Evolutionary conservation across 2,329 filamentous ascomycete genomes (phyloP).

Genomic region (Beauveria medogensis): DNA sequence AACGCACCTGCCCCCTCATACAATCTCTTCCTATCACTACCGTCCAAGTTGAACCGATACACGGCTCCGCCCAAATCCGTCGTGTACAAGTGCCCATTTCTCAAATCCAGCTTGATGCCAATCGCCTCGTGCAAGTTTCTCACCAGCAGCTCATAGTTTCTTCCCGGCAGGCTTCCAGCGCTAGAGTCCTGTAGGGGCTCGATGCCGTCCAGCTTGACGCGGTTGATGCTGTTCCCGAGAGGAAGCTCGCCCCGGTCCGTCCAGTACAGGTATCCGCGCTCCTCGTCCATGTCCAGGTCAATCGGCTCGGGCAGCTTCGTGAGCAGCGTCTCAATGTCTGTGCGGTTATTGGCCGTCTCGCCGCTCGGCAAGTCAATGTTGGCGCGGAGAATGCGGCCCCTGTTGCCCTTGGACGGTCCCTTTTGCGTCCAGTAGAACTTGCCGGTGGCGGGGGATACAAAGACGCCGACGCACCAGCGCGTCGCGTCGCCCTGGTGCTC

Average conservation of each 20-base stretch:
- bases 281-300: conserved; percentile 46
- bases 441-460: conserved; percentile 32
- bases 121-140: conserved; percentile 38
- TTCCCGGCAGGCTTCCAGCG: conserved; percentile 4
- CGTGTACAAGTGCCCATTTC: conserved; percentile 27
- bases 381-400: conserved; percentile 46
- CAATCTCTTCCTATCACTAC: conserved; percentile 20
- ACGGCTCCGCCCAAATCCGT: conserved; percentile 33
- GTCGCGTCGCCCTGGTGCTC: conserved; percentile 23
- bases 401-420: conserved; percentile 39
- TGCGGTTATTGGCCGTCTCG: conserved; percentile 24
- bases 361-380: conserved; percentile 30
- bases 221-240: conserved; percentile 44
- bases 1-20: conserved; percentile 19
- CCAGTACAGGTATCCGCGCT: conserved; percentile 43
- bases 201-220: conserved; percentile 1
- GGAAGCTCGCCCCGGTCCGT: conserved; percentile 53
- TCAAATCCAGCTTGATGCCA: conserved; percentile 32
- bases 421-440: conserved; percentile 56
- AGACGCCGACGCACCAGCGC: conserved; percentile 49
- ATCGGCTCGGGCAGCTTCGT: conserved; percentile 45
- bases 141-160: conserved; percentile 21
- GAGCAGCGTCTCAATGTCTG: conserved; percentile 36
- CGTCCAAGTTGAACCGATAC: conserved; percentile 27
- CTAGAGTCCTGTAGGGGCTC: not conserved